phyloP scores from a whole-genome alignment of 1,284 basidiomycete species.

The Melampsora larici-populina region DNA sequence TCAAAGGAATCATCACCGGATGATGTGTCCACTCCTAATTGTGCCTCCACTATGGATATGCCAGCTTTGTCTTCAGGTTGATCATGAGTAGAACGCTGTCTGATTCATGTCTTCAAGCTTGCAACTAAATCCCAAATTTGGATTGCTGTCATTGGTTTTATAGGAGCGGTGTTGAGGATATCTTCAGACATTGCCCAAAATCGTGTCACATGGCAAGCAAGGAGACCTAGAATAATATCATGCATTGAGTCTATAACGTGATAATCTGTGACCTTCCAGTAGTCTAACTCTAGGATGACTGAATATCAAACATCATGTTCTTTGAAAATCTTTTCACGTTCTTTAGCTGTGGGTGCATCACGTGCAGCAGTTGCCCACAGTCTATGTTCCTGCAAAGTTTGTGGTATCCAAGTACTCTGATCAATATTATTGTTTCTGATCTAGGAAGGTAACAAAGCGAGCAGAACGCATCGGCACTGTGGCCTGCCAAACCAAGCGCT shows the following conservation, averaged over 20 bases:
- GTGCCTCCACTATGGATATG: not conserved
- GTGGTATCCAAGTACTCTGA: slow-evolving; percentile 4
- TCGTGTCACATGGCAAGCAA: slow-evolving; percentile 10
- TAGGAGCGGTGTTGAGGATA: slow-evolving; percentile 1
- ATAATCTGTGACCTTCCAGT: slow-evolving; percentile 35
- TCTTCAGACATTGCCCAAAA: slow-evolving; percentile 34
- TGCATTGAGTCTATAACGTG: slow-evolving; percentile 40
- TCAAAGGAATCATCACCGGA: slow-evolving; percentile 10
- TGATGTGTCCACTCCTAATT: not conserved
- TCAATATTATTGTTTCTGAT: slow-evolving; percentile 7
- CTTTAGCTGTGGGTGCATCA: not conserved
- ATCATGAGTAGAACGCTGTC: too few relatives aligned
- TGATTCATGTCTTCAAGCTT: not conserved
- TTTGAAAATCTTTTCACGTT: not conserved
- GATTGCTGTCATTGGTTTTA: not conserved
- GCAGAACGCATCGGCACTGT: slow-evolving; percentile 22
- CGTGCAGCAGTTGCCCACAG: not conserved
- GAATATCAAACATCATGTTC: slow-evolving; percentile 25
- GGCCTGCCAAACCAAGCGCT: slow-evolving; percentile 25
- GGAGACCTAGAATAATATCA: slow-evolving; percentile 22
- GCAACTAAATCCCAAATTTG: not conserved
- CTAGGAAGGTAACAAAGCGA: slow-evolving; percentile 34
- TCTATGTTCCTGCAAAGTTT: not conserved
- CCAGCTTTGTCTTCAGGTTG: too few relatives aligned
- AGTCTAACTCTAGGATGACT: slow-evolving; percentile 14